Base-by-base conservation (phyloP, 768 basidiomycete genomes). In the Suillus lakei region DNA sequence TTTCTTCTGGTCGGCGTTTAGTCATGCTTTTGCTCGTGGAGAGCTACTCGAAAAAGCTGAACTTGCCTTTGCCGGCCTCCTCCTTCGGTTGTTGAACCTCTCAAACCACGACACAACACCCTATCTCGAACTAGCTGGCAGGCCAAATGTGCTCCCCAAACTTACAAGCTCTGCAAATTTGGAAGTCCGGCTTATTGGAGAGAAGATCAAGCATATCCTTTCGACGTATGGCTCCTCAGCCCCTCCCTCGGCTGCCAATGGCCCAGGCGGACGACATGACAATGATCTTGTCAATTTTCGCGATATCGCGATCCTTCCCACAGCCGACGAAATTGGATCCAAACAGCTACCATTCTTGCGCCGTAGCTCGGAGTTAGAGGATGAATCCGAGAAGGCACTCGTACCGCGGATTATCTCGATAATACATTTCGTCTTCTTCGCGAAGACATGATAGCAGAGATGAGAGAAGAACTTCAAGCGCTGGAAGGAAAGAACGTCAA, bases 231-330 rank as follows among this genome's bases (percentile, higher is more conserved):
- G 64, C n/a, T 46, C 68, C 8, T 68, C 65, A 23, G 69, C 70
- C 18, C 39, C 65, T 15, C 55, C 64, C 21, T 67, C 70, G 16
- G 66, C 58, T 23, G 79, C 75, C 1, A 64, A 69, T 54, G 70
- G 73, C n/a, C 84, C 88, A 1, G 88, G 88, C 0, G 88, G 87
- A 2, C 78, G 88, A 1, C 88, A 89, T 66, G 86, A 88, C 69
- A 90, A 90, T 66, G 88, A 90, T 70, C 83, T 83, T 61, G 73
- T 70, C 16, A 83, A 89, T 64, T 89, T 88, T 67, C 82, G 84
- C 12, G 64, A 81, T 18, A 86, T 90, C 39, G 72, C 83, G 21
- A 85, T 89, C 60, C 75, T 87, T 3, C 88, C 88, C 1, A 87
- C 88, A 10, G 79, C 84, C 0, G 83, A 84, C 43, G 88, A 90